Percentiles rank a stretch among this genome's conserved stretches.
These are phyloP conservation scores for Sphagnum fallax DNA, from an alignment of 228 moss, liverwort and hornwort species.

Conservation along the genomic window DNA sequence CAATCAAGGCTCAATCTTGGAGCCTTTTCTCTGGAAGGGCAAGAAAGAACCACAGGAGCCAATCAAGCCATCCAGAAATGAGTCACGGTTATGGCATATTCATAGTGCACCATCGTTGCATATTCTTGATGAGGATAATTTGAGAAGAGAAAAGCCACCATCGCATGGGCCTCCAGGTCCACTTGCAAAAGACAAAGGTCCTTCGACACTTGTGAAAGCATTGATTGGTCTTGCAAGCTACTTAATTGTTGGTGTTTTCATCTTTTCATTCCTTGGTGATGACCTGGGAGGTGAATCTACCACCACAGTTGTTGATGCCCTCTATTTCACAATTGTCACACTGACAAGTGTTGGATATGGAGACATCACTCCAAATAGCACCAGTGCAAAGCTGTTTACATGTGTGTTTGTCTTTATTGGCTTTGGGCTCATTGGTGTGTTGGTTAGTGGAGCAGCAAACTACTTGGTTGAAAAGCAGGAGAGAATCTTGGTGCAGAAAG, in stretches of 20 bases:
- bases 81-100: background rate
- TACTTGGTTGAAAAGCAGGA: conserved; percentile 83
- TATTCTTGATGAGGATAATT: background rate
- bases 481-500: conserved; percentile 40
- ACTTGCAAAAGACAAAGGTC: conserved; percentile 6
- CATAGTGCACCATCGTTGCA: background rate
- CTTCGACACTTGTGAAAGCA: conserved; percentile 32
- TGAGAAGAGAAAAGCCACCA: background rate
- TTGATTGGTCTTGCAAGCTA: conserved; percentile 37
- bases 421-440: conserved; percentile 62
- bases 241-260: conserved; percentile 47
- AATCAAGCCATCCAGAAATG: background rate
- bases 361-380: conserved; percentile 60
- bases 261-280: conserved; percentile 35
- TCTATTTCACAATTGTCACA: conserved; percentile 77
- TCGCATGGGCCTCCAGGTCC: background rate
- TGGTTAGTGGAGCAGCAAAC: conserved; percentile 62
- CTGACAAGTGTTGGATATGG: conserved; percentile 89
- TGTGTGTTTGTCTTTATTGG: conserved; percentile 64
- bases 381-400: conserved; percentile 62
- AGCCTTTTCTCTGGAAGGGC: background rate
- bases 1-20: background rate
- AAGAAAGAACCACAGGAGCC: background rate
- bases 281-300: conserved; percentile 45
- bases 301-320: conserved; percentile 49